Base-by-base conservation (phyloP, 2,329 filamentous ascomycete genomes). In the Venturia nashicola region DNA sequence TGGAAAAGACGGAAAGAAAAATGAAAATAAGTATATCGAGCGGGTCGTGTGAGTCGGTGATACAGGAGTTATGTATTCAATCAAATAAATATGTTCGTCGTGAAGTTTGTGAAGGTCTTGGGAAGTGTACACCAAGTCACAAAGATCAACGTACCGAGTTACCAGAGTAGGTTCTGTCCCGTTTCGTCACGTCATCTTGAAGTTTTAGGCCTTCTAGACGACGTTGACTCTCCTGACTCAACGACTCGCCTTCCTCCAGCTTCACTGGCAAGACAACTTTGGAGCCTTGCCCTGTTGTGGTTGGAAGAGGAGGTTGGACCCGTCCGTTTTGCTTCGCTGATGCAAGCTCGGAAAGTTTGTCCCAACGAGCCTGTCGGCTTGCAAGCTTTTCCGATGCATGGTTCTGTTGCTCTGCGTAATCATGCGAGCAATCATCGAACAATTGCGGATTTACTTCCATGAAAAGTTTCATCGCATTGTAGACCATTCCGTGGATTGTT, bases 381-480 rank as follows among this genome's bases (percentile, higher is more conserved):
- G 88, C 86, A 75, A 97, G 88, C 64, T 92, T 86, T 66, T 90
- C 85, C n/a, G 89, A 86, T 3, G 92, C 91, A 67, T 85, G 94
- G 76, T 96, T 96, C 76, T 97, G 93, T 71, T 94, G 88, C 75
- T 97, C 93, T 5, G 92, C 95, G 76, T 99, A 99, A 68, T 97
- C 92, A 72, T 97, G 93, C 43, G 94, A 97, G 77, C 94, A 99
- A 73, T 99, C 94, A 70, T 99, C 94, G 71, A 99, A 99, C 27
- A 99, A 84, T 75, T 97, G 92, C 11, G 94, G 94, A 75, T 97
- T 97, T 72, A 99, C 97, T 75, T 99, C 94, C 94, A 99, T 99
- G 76, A 99, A 99, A 44, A 99, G 84, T 76, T 99, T 99, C 94
- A 99, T 97, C 65, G 94, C 94, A 72, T 97, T 99, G 76, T 97